Percentiles rank a stretch among this genome's conserved stretches.
Evolutionary conservation across 1,284 basidiomycete species (phyloP).

Genomic region (Laetiporus sulphureus): DNA sequence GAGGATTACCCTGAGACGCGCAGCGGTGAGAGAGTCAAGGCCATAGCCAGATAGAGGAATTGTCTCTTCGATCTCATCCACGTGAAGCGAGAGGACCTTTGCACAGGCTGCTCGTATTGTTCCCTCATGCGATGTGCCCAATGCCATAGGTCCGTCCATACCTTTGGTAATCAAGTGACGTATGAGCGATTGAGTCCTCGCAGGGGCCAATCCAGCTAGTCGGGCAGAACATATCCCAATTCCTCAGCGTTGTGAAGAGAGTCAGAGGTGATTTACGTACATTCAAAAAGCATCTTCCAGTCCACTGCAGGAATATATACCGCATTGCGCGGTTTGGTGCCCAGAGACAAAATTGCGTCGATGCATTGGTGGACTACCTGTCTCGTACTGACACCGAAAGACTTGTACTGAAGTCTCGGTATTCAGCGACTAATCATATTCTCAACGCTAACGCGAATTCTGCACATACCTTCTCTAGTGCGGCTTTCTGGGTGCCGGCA

Average conservation of each 20-base stretch:
- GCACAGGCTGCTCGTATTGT: slow-evolving; percentile 6
- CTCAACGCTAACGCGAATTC: neutral
- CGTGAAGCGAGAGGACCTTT: slow-evolving; percentile 8
- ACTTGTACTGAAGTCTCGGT: slow-evolving; percentile 9
- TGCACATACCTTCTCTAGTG: slow-evolving; percentile 8
- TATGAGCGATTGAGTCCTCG: no score
- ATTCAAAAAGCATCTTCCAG: slow-evolving; percentile 6
- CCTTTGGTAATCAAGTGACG: slow-evolving; percentile 4
- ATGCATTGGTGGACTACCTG: slow-evolving; percentile 6
- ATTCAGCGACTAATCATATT: neutral
- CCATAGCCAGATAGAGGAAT: slow-evolving; percentile 12
- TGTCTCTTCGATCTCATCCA: slow-evolving; percentile 9
- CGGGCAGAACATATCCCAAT: neutral
- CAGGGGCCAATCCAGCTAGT: neutral
- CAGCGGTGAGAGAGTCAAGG: slow-evolving; percentile 12
- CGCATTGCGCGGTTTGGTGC: neutral
- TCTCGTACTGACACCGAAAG: slow-evolving; percentile 5
- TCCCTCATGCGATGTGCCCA: neutral
- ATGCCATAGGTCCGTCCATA: neutral
- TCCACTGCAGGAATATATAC: slow-evolving; percentile 9
- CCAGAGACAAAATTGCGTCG: slow-evolving; percentile 9
- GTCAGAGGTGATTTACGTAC: neutral
- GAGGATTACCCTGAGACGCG: slow-evolving; percentile 9
- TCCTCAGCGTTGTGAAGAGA: neutral
- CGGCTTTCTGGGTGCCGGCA: slow-evolving; percentile 5